Evolutionary conservation across 768 basidiomycete genomes (phyloP), one percentile per base, ranked within the genome.

Genomic region (Mrakia blollopis): DNA sequence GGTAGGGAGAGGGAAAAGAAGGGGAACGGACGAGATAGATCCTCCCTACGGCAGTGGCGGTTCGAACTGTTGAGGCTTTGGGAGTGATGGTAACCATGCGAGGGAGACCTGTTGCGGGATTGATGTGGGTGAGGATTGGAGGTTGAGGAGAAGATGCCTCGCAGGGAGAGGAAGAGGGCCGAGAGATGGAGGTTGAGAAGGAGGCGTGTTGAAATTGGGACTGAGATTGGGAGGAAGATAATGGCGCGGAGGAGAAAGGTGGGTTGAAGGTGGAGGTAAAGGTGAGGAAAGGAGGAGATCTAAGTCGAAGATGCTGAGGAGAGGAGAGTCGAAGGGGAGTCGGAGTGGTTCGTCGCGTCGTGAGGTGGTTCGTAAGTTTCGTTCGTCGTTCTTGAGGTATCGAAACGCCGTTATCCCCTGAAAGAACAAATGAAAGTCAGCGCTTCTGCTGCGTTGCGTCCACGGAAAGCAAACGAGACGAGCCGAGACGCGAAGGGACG

Each of bases 71-170:
- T 23, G 86, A 82, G 3, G 82, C 78, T 80, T 95, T 96, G 67
- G 85, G 80, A 32, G 88, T 85, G 74, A 94, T 88, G 80, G 93
- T 88, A n/a, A 95, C 92, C 92, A 95, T 94, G 39, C 87, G 86
- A 13, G 92, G 89, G 30, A 87, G 88, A 23, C 92, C 93, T 9
- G 87, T 84, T 16, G 83, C 82, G 2, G 80, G 68, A 82, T 92
- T 89, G n/a, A 94, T 83, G 82, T 95, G 93, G 4, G 92, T 91
- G 54, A 94, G 83, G n/a, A 60, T 78, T 8, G 76, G 60, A 3
- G 28, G 67, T 35, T 4, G 52, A 14, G 57, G 14, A 30, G n/a
- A n/a, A n/a, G n/a, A n/a, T n/a, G n/a, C n/a, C n/a, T 52, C 11
- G 47, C 1, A 65, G 44, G 65, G 39, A 18, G 69, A 60, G 10